Evolutionary conservation across 768 basidiomycete species (phyloP).

Genomic region (Steccherinum ochraceum): DNA sequence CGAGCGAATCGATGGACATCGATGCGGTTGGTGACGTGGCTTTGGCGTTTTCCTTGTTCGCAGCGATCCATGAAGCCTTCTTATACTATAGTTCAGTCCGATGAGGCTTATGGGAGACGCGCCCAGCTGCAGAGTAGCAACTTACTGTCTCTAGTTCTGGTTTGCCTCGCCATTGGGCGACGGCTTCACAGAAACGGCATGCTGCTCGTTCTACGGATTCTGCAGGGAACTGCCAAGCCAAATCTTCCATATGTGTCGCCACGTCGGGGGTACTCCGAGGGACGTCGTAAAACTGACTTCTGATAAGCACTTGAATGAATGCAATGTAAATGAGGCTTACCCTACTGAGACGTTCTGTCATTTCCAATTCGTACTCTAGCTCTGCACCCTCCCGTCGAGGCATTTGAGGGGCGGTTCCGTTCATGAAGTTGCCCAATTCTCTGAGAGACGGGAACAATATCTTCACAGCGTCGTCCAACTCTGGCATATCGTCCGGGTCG

Average conservation of each 20-base stretch:
- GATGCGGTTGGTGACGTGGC: conserved; percentile 24
- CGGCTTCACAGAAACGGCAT: conserved; percentile 74
- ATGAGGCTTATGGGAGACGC: not conserved
- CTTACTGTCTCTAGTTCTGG: conserved; percentile 75
- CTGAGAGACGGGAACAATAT: conserved; percentile 56
- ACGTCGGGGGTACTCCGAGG: conserved; percentile 67
- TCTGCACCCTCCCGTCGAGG: conserved; percentile 44
- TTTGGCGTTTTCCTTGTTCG: conserved; percentile 52
- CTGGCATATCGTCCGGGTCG: conserved; percentile 74
- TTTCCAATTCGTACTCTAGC: conserved; percentile 68
- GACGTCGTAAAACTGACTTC: conserved; percentile 66
- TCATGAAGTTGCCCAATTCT: conserved; percentile 26
- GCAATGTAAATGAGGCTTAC: conserved; percentile 36
- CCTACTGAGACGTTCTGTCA: conserved; percentile 63
- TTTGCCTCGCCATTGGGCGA: conserved; percentile 78
- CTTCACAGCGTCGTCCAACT: conserved; percentile 54
- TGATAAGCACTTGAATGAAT: conserved; percentile 1
- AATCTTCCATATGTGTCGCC: conserved; percentile 70
- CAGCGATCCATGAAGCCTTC: conserved; percentile 25
- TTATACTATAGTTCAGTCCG: conserved; percentile 21
- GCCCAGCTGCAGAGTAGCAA: not conserved
- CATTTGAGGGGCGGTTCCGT: conserved; percentile 17
- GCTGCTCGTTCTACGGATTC: conserved; percentile 78
- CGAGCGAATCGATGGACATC: conserved; percentile 59
- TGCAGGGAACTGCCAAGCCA: conserved; percentile 75